Conservation (phyloP, 768 basidiomycete genomes). For the Daedalea quercina region DNA sequence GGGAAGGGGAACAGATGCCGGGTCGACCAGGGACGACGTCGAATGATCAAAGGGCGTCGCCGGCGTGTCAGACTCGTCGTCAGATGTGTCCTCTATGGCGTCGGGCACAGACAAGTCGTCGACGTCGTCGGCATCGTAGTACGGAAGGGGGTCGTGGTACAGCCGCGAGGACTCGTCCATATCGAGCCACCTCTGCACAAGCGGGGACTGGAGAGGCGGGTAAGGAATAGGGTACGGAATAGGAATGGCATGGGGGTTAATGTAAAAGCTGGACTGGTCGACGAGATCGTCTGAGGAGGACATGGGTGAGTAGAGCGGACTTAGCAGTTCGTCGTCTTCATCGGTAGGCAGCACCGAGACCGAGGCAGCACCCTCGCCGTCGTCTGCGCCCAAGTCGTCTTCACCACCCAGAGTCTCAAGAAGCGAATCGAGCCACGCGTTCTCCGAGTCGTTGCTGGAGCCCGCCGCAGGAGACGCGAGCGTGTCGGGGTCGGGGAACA, state of each 20-base stretch:
- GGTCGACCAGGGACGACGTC: slow-evolving; percentile 46
- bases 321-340: slow-evolving; percentile 48
- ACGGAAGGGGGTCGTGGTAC: slow-evolving; percentile 55
- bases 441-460: slow-evolving; percentile 48
- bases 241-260: slow-evolving; percentile 40
- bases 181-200: slow-evolving; percentile 45
- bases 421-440: slow-evolving; percentile 77
- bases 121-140: slow-evolving; percentile 54
- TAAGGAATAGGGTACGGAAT: slow-evolving; percentile 59
- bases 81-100: slow-evolving; percentile 78
- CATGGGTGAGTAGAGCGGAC: slow-evolving; percentile 62
- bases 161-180: slow-evolving; percentile 26
- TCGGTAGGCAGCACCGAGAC: slow-evolving; percentile 46
- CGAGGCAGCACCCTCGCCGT: slow-evolving; percentile 7
- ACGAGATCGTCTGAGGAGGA: slow-evolving; percentile 74
- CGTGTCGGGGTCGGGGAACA: slow-evolving; percentile 73
- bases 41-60: slow-evolving; percentile 60
- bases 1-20: slow-evolving; percentile 43
- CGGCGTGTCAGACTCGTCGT: slow-evolving; percentile 74
- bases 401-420: slow-evolving; percentile 69
- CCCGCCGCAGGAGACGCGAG: slow-evolving; percentile 34
- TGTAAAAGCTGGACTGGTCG: slow-evolving; percentile 38
- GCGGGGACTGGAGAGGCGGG: slow-evolving; percentile 52
- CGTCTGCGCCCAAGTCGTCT: slow-evolving; percentile 33
- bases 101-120: slow-evolving; percentile 71